Evolutionary conservation across 495 filamentous ascomycete species (phyloP), one percentile per base, ranked within the genome.

Genomic region (Neurospora sp.): DNA sequence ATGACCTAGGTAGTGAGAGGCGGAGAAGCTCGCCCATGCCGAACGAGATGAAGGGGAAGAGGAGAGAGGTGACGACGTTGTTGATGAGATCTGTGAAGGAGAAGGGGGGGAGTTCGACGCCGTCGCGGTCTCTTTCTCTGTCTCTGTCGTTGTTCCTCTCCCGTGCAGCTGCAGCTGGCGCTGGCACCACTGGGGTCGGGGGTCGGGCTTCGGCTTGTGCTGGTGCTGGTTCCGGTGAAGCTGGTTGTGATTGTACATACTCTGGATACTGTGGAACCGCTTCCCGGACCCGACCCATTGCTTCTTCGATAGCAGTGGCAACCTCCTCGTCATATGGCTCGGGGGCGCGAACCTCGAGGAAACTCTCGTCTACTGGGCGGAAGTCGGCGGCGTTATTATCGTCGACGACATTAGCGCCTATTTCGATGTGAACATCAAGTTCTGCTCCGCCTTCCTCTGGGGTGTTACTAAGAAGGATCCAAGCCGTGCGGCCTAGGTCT

Each of bases 21-120:
- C 90, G 88, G 72, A 96, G 81, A 2, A 93, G 76, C 71, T 91
- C 89, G 71, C 93, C 93, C 82, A 92, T 87, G 16, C 87, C 81
- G 75, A 78, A 85, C 16, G 81, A 84, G 48, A 86, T 79, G 27
- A 77, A 78, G 8, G 85, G 85, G 70, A 81, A 78, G 11, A 85
- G 76, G 7, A 86, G 78, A 1, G 84, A 80, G 1, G 82, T 81
- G 72, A 81, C 78, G 12, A 85, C 71, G 75, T 78, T 78, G 76
- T 84, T 85, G 16, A 79, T 74, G 6, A 81, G 39, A 39, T 71
- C 40, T 11, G 70, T 38, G 3, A 81, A 40, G 69, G 73, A 18
- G 59, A 79, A 66, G 14, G 38, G 11, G 37, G 71, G 39, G 35
- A 75, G 77, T 42, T 78, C 74, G 18, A 77, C 74, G 38, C 62